Evolutionary conservation across 768 basidiomycete genomes (phyloP).

Genomic region (Pleurotus giganteus): DNA sequence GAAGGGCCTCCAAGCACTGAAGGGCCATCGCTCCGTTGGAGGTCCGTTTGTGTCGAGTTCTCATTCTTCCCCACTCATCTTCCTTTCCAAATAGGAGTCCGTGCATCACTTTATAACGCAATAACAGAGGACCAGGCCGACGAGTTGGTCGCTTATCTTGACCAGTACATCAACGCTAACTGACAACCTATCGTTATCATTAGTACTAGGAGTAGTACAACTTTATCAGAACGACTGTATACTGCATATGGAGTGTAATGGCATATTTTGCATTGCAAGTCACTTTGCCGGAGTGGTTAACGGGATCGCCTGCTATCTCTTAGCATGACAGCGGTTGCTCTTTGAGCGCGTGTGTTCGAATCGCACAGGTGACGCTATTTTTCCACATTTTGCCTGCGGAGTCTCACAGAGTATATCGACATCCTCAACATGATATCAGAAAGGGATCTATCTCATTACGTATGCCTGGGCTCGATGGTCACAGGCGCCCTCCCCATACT

Average conservation of each 20-base stretch:
- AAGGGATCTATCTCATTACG: too few relatives aligned
- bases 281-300: constrained; percentile 29
- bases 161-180: constrained; percentile 40
- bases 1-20: constrained; percentile 79
- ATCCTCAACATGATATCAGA: too few relatives aligned
- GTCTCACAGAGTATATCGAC: not conserved
- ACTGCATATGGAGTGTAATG: not conserved
- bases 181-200: not conserved
- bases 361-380: constrained; percentile 24
- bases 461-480: constrained; percentile 13
- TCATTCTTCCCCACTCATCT: not conserved
- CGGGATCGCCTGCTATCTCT: constrained; percentile 24
- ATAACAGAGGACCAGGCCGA: constrained; percentile 75
- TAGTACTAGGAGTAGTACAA: not conserved
- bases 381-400: not conserved
- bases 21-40: constrained; percentile 85
- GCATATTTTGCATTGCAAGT: constrained; percentile 2
- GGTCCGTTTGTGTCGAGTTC: constrained; percentile 25
- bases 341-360: constrained; percentile 27
- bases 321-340: constrained; percentile 17
- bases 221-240: not conserved
- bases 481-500: constrained; percentile 60
- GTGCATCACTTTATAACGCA: constrained; percentile 88
- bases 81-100: constrained; percentile 49
- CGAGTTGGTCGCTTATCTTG: constrained; percentile 55